Evolutionary conservation across 164 flowering plant genomes (phyloP).

Genomic region (Vitis riparia): DNA sequence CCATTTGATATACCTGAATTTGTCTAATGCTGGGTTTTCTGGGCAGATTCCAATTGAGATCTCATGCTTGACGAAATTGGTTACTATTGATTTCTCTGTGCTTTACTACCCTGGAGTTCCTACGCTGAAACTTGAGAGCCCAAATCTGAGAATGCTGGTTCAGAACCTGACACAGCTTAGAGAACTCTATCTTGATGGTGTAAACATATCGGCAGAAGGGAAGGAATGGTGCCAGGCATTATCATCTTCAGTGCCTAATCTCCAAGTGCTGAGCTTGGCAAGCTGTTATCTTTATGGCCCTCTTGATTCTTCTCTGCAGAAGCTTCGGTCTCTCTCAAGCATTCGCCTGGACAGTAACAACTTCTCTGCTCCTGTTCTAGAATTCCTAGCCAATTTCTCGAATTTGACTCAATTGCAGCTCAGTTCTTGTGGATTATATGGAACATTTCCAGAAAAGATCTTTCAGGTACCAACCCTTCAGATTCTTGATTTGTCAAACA

Average conservation of each 20-base stretch:
- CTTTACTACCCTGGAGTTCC: neutral
- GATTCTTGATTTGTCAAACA: constrained; percentile 23
- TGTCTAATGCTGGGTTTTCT: constrained; percentile 45
- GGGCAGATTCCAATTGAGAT: constrained; percentile 47
- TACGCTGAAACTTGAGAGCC: constrained; percentile 27
- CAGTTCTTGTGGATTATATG: constrained; percentile 6
- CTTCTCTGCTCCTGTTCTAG: constrained; percentile 11
- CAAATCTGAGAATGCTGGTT: constrained; percentile 25
- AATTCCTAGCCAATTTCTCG: constrained; percentile 22
- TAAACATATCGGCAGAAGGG: constrained; percentile 25
- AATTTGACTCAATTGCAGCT: constrained; percentile 24
- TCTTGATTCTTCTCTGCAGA: constrained; percentile 21
- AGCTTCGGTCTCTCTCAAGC: constrained; percentile 17
- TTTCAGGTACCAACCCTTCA: constrained; percentile 22
- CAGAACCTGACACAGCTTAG: constrained; percentile 26
- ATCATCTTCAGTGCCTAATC: constrained; percentile 36
- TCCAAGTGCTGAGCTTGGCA: constrained; percentile 38
- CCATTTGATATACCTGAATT: constrained; percentile 40
- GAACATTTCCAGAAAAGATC: constrained; percentile 23
- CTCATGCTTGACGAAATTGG: constrained; percentile 28
- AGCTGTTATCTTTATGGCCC: constrained; percentile 38
- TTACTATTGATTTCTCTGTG: constrained; percentile 34
- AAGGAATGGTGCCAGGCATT: constrained; percentile 36
- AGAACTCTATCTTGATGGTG: constrained; percentile 34
- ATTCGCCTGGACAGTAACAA: constrained; percentile 12